phyloP scores from a whole-genome alignment of 2,329 filamentous ascomycete species.

The Polytolypa hystricis region DNA sequence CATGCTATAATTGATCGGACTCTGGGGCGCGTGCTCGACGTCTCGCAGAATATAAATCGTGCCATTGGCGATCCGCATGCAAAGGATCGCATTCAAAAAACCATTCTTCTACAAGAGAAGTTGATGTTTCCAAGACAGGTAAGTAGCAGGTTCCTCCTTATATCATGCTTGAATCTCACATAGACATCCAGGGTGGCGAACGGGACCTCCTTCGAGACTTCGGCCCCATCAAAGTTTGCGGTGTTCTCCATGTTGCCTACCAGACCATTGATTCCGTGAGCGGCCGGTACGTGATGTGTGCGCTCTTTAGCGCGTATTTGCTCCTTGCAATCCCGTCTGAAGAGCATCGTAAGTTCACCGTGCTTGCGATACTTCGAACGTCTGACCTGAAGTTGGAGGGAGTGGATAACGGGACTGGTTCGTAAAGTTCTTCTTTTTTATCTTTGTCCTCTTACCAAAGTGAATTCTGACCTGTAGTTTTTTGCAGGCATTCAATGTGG shows the following conservation, averaged over 20 bases:
- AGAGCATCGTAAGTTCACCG: conserved; percentile 56
- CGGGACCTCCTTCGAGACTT: conserved; percentile 60
- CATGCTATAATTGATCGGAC: conserved; percentile 70
- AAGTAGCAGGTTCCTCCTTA: conserved; percentile 18
- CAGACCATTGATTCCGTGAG: conserved; percentile 56
- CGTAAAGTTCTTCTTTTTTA: too few relatives aligned
- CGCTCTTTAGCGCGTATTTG: conserved; percentile 71
- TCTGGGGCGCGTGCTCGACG: conserved; percentile 59
- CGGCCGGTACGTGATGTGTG: conserved; percentile 73
- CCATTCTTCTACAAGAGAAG: conserved; percentile 74
- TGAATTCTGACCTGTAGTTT: conserved; percentile 4
- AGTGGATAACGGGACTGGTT: conserved; percentile 64
- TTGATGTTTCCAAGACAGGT: conserved; percentile 65
- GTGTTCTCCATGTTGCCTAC: conserved; percentile 73
- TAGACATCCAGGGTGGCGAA: background rate
- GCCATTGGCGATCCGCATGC: conserved; percentile 67
- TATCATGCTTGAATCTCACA: background rate
- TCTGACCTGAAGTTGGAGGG: conserved; percentile 57
- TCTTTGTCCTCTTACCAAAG: too few relatives aligned
- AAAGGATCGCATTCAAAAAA: conserved; percentile 63
- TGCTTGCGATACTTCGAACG: conserved; percentile 63
- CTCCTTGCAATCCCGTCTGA: conserved; percentile 60
- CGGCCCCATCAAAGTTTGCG: conserved; percentile 71
- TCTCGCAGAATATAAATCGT: conserved; percentile 68
- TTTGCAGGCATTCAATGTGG: conserved; percentile 70